Percentiles rank a stretch among this genome's conserved stretches.
Conservation (phyloP, 1,139 yeast genomes). For the Zygosaccharomyces pseudobailii region DNA sequence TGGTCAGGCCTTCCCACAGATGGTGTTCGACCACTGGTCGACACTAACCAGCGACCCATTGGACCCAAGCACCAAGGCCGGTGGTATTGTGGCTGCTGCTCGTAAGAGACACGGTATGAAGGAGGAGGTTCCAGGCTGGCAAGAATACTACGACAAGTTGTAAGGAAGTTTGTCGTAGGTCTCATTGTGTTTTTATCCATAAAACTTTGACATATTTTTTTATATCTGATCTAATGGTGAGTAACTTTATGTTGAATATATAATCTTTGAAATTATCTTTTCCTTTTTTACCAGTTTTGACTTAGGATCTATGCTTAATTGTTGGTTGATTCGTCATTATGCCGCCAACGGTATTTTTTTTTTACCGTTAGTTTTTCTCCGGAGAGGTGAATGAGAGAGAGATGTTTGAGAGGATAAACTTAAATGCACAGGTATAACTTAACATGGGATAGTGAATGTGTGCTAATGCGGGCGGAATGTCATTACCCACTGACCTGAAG, state of each 20-base stretch:
- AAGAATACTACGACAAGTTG: constrained; percentile 99
- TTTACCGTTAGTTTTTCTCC: background rate
- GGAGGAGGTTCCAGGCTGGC: constrained; percentile 97
- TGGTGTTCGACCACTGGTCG: constrained; percentile 99
- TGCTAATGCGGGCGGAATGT: constrained; percentile 3
- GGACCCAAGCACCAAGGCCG: constrained; percentile 91
- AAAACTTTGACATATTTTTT: background rate
- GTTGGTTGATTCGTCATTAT: background rate
- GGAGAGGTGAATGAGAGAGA: background rate
- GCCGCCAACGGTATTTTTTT: background rate
- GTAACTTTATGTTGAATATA: background rate
- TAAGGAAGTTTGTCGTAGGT: constrained; percentile 39
- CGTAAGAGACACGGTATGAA: constrained; percentile 98
- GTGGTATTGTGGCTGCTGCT: constrained; percentile 81
- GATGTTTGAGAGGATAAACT: no score
- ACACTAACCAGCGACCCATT: constrained; percentile 86
- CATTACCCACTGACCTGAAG: constrained; percentile 24
- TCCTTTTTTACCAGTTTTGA: no score
- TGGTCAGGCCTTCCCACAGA: constrained; percentile 99
- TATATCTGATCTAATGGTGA: constrained; percentile 1
- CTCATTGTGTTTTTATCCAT: constrained; percentile 1
- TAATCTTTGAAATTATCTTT: background rate
- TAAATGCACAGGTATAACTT: no score
- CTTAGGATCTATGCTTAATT: no score
- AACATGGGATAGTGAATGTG: background rate